A percentile compares a stretch with the other conserved stretches of the same genome.
Evolutionary conservation across 139 green algal species (phyloP).

Genomic region (Picochlorum sp.): DNA sequence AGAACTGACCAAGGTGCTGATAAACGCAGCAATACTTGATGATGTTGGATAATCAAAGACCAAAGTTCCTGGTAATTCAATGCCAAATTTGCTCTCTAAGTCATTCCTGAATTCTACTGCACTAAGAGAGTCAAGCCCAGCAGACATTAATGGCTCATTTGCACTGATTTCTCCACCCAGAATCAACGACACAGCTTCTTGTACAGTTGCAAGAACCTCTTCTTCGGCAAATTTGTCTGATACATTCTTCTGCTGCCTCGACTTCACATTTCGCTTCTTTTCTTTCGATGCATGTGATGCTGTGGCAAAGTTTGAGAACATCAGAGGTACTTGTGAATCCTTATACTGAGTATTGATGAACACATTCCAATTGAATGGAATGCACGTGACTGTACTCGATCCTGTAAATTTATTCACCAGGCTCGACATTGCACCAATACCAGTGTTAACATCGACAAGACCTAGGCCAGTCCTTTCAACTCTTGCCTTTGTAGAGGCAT

Average conservation of each 20-base stretch:
- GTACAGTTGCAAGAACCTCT: slow-evolving; percentile 16
- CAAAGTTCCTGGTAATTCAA: slow-evolving; percentile 66
- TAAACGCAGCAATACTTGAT: slow-evolving; percentile 31
- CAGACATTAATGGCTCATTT: slow-evolving; percentile 28
- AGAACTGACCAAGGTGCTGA: slow-evolving; percentile 11
- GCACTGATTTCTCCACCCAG: slow-evolving; percentile 14
- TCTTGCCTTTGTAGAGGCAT: slow-evolving; percentile 24
- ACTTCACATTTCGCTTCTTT: background rate
- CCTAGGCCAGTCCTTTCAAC: slow-evolving; percentile 64
- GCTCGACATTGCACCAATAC: slow-evolving; percentile 17
- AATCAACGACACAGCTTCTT: slow-evolving; percentile 17
- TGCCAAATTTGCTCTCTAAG: slow-evolving; percentile 38
- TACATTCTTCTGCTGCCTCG: background rate
- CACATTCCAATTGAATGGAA: slow-evolving; percentile 34
- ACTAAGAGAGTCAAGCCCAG: slow-evolving; percentile 62
- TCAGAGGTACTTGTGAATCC: background rate
- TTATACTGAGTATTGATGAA: slow-evolving; percentile 28
- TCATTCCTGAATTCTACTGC: slow-evolving; percentile 71
- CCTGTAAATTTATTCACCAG: slow-evolving; percentile 5
- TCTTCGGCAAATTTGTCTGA: background rate
- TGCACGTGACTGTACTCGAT: slow-evolving; percentile 12
- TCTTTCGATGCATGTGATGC: background rate
- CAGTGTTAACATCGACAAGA: slow-evolving; percentile 22
- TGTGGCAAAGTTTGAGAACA: slow-evolving; percentile 20
- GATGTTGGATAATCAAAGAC: slow-evolving; percentile 75